phyloP scores from a whole-genome alignment of 768 basidiomycete species.

The Tricholoma terreum region DNA sequence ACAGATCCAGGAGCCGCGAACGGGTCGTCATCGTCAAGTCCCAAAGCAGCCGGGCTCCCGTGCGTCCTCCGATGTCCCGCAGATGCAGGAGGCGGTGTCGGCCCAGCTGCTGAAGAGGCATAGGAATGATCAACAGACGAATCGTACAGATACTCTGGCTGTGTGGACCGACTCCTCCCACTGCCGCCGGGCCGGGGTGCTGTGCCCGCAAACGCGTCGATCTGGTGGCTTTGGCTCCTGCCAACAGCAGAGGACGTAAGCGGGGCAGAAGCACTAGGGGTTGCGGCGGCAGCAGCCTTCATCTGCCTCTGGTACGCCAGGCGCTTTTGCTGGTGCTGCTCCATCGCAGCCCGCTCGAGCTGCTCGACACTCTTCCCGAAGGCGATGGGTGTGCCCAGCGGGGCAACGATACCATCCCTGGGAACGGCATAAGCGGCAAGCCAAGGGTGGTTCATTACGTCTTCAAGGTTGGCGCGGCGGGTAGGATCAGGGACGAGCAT shows the following conservation, averaged over 20 bases:
- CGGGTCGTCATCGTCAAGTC: conserved; percentile 62
- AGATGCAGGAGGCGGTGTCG: conserved; percentile 22
- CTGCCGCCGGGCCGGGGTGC: conserved; percentile 31
- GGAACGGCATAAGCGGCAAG: conserved; percentile 57
- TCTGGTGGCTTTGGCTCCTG: conserved; percentile 55
- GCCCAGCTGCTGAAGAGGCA: conserved; percentile 25
- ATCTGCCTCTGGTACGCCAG: conserved; percentile 80
- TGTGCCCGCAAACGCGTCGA: conserved; percentile 39
- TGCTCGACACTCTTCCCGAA: conserved; percentile 76
- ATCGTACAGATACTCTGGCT: conserved; percentile 75
- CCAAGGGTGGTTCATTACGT: conserved; percentile 91
- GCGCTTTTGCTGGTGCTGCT: conserved; percentile 81
- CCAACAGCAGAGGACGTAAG: conserved; percentile 18
- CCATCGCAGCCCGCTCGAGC: conserved; percentile 76
- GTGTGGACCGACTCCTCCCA: conserved; percentile 53
- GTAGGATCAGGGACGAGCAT: conserved; percentile 96
- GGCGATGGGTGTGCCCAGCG: conserved; percentile 30
- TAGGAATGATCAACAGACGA: conserved; percentile 59
- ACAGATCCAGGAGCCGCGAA: conserved; percentile 48
- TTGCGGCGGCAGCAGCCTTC: conserved; percentile 47
- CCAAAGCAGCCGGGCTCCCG: conserved; percentile 32
- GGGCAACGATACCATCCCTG: conserved; percentile 10
- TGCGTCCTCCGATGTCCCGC: conserved; percentile 21
- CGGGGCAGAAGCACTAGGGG: conserved; percentile 10
- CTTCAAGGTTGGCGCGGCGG: conserved; percentile 68